Conservation (phyloP, 2,329 filamentous ascomycete genomes). For the Epicoccum nigrum region DNA sequence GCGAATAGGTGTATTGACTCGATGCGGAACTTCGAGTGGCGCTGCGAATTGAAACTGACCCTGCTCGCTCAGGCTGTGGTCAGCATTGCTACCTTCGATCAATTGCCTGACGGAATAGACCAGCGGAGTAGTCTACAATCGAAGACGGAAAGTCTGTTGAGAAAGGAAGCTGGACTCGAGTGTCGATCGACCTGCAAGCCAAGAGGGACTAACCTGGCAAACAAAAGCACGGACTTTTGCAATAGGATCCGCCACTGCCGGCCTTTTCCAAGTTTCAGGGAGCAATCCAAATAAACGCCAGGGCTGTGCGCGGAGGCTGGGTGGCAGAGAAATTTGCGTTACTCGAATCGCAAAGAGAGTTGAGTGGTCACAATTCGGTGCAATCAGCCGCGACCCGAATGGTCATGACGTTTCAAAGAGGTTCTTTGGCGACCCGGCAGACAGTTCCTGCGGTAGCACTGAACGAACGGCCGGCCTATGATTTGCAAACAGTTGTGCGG, state of each 20-base stretch:
- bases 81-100: constrained; percentile 28
- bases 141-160: constrained; percentile 27
- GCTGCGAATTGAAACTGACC: background rate
- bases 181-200: constrained; percentile 20
- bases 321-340: background rate
- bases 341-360: background rate
- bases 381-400: background rate
- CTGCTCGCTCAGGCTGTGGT: constrained; percentile 26
- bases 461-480: constrained; percentile 9
- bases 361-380: background rate
- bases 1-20: background rate
- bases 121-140: constrained; percentile 18
- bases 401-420: constrained; percentile 15
- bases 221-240: constrained; percentile 10
- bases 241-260: constrained; percentile 17
- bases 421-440: background rate
- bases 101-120: constrained; percentile 21
- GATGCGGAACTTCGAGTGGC: background rate
- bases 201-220: constrained; percentile 20
- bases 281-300: background rate
- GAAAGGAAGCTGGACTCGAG: constrained; percentile 25
- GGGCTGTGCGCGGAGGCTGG: background rate
- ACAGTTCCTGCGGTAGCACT: constrained; percentile 5
- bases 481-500: constrained; percentile 23
- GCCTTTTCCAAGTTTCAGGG: constrained; percentile 3